Evolutionary conservation across 352 stramenopile genomes (phyloP).

Genomic region (Phytophthora melonis): DNA sequence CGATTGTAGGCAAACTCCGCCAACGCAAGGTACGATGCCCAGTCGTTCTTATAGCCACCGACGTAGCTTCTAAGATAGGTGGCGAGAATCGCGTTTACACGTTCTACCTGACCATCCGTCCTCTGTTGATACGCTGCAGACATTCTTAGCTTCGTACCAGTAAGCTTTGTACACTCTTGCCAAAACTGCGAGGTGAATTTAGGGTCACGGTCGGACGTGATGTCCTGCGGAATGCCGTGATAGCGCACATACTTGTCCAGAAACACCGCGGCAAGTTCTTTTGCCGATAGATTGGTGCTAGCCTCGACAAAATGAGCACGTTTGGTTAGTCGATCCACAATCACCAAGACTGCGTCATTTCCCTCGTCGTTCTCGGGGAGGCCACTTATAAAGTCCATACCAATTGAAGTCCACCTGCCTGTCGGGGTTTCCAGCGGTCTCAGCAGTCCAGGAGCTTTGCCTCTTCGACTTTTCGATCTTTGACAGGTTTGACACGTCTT

Average conservation of each 20-base stretch:
- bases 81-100: too few relatives aligned
- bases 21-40: not conserved
- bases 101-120: not conserved
- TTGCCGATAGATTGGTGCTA: not conserved
- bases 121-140: not conserved
- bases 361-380: too few relatives aligned
- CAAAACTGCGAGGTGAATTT: constrained; percentile 7
- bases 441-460: too few relatives aligned
- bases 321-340: constrained; percentile 2
- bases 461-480: too few relatives aligned
- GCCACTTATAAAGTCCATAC: too few relatives aligned
- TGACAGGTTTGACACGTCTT: too few relatives aligned
- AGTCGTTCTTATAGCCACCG: not conserved
- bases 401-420: too few relatives aligned
- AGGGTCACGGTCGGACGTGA: not conserved
- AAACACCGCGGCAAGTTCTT: not conserved
- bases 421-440: too few relatives aligned
- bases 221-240: not conserved
- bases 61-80: constrained; percentile 4
- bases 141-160: not conserved
- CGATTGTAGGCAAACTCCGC: not conserved
- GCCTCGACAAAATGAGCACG: constrained; percentile 11
- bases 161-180: not conserved
- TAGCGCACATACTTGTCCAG: not conserved
- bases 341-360: too few relatives aligned